Conservation (phyloP, 768 basidiomycete species). For the Mycena metata region DNA sequence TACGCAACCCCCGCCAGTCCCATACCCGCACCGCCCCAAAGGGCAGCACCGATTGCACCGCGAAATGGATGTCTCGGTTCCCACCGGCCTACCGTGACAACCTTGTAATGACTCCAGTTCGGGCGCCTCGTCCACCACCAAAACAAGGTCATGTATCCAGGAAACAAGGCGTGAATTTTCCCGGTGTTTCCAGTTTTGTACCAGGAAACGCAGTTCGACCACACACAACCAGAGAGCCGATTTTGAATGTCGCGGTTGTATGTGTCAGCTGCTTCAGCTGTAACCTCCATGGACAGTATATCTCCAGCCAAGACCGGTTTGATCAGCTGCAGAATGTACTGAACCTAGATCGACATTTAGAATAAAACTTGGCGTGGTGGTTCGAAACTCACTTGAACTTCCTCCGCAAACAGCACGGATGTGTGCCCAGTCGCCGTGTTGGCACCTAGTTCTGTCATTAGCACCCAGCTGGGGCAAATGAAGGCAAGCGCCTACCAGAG, state of each 20-base stretch:
- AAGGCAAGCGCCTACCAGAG: slow-evolving; percentile 45
- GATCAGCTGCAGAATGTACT: slow-evolving; percentile 59
- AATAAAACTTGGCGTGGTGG: background rate
- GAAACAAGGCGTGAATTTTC: slow-evolving; percentile 47
- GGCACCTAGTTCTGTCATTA: slow-evolving; percentile 49
- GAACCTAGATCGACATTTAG: slow-evolving; percentile 45
- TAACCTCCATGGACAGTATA: slow-evolving; percentile 54
- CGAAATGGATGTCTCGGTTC: slow-evolving; percentile 35
- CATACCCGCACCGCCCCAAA: background rate
- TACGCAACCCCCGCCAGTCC: slow-evolving; percentile 2
- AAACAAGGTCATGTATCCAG: slow-evolving; percentile 47
- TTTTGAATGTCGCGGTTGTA: slow-evolving; percentile 58
- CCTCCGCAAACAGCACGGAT: slow-evolving; percentile 58
- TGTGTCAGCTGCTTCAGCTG: slow-evolving; percentile 48
- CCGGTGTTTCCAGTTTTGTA: slow-evolving; percentile 50
- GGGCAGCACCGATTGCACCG: background rate
- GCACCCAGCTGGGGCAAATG: background rate
- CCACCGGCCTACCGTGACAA: slow-evolving; percentile 40
- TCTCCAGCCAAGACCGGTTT: slow-evolving; percentile 53
- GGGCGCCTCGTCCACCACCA: slow-evolving; percentile 53
- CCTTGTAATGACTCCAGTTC: slow-evolving; percentile 51
- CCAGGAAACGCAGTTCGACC: slow-evolving; percentile 51
- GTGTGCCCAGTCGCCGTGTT: slow-evolving; percentile 61
- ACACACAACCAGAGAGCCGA: slow-evolving; percentile 51
- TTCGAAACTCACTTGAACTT: slow-evolving; percentile 53